phyloP scores from a whole-genome alignment of 768 basidiomycete species.

The Rhizopogon rudus region DNA sequence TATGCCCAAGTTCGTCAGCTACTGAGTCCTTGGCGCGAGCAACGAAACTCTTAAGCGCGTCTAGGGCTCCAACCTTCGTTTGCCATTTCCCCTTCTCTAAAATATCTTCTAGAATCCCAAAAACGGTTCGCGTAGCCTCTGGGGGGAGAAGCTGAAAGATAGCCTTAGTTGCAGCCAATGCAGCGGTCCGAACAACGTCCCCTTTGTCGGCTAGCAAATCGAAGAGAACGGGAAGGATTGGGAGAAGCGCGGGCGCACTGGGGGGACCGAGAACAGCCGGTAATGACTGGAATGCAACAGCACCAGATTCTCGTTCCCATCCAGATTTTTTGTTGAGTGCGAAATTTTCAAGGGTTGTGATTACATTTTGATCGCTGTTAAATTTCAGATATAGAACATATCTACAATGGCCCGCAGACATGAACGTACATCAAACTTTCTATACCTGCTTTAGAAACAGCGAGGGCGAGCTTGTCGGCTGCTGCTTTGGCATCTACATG shows the following conservation, averaged over 20 bases:
- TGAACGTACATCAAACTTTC: slow-evolving; percentile 53
- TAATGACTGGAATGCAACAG: slow-evolving; percentile 75
- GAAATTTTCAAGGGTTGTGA: slow-evolving; percentile 61
- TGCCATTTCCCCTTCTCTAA: slow-evolving; percentile 90
- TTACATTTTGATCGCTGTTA: slow-evolving; percentile 53
- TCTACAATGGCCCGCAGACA: slow-evolving; percentile 13
- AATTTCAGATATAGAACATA: not conserved
- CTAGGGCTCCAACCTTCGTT: slow-evolving; percentile 88
- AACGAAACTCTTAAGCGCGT: slow-evolving; percentile 76
- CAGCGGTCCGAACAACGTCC: slow-evolving; percentile 81
- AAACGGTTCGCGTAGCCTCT: slow-evolving; percentile 69
- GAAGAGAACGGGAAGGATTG: slow-evolving; percentile 71
- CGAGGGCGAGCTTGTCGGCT: slow-evolving; percentile 73
- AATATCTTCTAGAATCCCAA: slow-evolving; percentile 64
- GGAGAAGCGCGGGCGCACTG: slow-evolving; percentile 67
- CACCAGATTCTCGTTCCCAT: slow-evolving; percentile 83
- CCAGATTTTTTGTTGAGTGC: slow-evolving; percentile 84
- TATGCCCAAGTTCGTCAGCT: slow-evolving; percentile 74
- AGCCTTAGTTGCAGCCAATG: slow-evolving; percentile 74
- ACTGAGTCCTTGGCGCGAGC: slow-evolving; percentile 66
- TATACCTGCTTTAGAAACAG: slow-evolving; percentile 59
- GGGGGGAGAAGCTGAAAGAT: slow-evolving; percentile 83
- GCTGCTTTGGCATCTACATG: slow-evolving; percentile 77
- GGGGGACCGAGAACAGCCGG: slow-evolving; percentile 65
- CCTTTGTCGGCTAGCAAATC: slow-evolving; percentile 93